phyloP scores from a whole-genome alignment of 768 basidiomycete species.

The Mycena amicta region DNA sequence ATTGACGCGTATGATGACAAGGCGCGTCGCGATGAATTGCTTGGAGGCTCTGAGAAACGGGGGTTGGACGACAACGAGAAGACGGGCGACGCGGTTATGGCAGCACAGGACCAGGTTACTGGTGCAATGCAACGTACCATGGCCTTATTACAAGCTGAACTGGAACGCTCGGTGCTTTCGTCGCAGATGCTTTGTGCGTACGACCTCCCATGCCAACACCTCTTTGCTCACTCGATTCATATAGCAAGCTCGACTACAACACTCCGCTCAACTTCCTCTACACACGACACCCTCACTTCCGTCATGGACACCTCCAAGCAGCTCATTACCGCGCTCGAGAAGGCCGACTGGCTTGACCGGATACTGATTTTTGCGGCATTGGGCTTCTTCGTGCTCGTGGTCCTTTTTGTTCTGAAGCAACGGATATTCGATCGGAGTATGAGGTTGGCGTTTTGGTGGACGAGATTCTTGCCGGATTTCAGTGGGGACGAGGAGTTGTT shows the following conservation, averaged over 20 bases:
- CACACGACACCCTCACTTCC: constrained; percentile 74
- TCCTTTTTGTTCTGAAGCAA: constrained; percentile 87
- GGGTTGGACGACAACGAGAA: constrained; percentile 63
- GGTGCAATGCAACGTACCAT: constrained; percentile 85
- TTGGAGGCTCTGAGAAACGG: constrained; percentile 56
- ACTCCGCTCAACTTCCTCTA: constrained; percentile 69
- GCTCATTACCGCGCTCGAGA: constrained; percentile 85
- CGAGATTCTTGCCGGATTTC: constrained; percentile 65
- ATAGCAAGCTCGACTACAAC: constrained; percentile 79
- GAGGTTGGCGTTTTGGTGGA: constrained; percentile 88
- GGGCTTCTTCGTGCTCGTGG: constrained; percentile 79
- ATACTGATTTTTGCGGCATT: constrained; percentile 81
- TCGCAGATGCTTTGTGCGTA: constrained; percentile 79
- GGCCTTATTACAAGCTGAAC: constrained; percentile 85
- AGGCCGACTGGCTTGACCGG: constrained; percentile 91
- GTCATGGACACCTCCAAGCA: constrained; percentile 80
- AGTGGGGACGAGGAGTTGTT: constrained; percentile 38
- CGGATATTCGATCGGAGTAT: constrained; percentile 80
- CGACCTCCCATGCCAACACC: not conserved
- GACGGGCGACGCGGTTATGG: constrained; percentile 80
- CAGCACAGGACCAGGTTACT: constrained; percentile 87
- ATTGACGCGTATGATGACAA: constrained; percentile 59
- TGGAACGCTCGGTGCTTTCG: constrained; percentile 86
- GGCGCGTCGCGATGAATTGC: constrained; percentile 71
- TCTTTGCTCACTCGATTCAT: not conserved